Percentiles rank a stretch among this genome's conserved stretches.
These are phyloP conservation scores for Arctostaphylos glauca DNA, from an alignment of 148 eudicot species.

Conservation along the genomic window DNA sequence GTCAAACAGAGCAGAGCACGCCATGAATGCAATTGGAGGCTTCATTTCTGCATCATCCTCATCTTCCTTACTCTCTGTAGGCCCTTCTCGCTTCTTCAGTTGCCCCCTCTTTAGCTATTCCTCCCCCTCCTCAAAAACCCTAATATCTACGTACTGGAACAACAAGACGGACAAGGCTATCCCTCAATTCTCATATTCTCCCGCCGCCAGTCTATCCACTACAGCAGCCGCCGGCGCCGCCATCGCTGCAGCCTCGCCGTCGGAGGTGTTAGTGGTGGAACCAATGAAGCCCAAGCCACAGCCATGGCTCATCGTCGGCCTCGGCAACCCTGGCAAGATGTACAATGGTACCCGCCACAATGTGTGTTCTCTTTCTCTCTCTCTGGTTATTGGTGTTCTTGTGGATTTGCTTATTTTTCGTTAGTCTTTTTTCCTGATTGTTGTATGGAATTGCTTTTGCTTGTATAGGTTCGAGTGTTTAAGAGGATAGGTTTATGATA, in stretches of 20 bases:
- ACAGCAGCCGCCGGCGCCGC: neutral
- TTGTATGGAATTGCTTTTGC: neutral
- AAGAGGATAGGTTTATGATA: neutral
- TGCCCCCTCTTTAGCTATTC: neutral
- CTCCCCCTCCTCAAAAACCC: constrained; percentile 6
- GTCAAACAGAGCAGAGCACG: neutral
- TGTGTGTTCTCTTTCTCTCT: constrained; percentile 14
- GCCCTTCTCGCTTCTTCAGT: neutral
- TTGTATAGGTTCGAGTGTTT: neutral
- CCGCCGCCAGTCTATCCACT: neutral
- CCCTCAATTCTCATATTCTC: neutral
- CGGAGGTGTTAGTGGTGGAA: neutral
- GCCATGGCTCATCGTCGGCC: constrained; percentile 38
- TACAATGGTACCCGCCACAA: constrained; percentile 34
- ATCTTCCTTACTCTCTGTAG: neutral
- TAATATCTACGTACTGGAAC: neutral
- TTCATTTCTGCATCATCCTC: neutral
- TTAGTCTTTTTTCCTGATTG: no score
- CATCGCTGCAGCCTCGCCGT: neutral
- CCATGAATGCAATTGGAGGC: constrained; percentile 8
- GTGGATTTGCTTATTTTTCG: neutral
- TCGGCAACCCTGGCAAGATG: constrained; percentile 31
- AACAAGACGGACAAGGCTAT: neutral
- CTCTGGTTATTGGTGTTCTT: neutral
- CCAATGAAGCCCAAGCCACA: constrained; percentile 7